These are phyloP conservation scores for Fusarium sp. DNA, from an alignment of 2,329 filamentous ascomycete genomes.

Conservation along the genomic window DNA sequence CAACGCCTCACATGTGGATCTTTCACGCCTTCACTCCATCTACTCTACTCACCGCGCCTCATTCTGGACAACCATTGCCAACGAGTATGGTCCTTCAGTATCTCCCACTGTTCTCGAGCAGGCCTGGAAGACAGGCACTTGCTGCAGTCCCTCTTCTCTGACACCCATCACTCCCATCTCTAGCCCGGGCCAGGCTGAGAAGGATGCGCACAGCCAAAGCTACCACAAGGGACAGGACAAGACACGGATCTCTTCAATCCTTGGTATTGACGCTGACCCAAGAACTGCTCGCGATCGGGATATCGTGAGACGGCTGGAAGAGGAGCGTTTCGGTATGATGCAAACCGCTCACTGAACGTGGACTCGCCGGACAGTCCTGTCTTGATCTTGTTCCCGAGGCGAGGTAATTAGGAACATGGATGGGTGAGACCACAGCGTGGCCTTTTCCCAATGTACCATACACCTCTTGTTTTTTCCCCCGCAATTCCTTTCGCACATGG, in stretches of 20 bases:
- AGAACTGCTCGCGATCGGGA: conserved; percentile 70
- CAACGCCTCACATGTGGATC: conserved; percentile 66
- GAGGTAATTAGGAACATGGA: conserved; percentile 29
- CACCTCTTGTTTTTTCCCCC: conserved; percentile 38
- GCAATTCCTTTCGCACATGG: conserved; percentile 41
- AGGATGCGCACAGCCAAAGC: conserved; percentile 54
- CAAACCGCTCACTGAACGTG: conserved; percentile 44
- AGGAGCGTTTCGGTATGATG: conserved; percentile 59
- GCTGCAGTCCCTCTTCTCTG: conserved; percentile 55
- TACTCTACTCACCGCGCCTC: conserved; percentile 77
- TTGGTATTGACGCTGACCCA: conserved; percentile 71
- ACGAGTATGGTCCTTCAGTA: conserved; percentile 75
- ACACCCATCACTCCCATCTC: conserved; percentile 68
- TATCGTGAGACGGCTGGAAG: conserved; percentile 68
- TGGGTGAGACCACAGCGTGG: conserved; percentile 15
- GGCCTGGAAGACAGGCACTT: conserved; percentile 71
- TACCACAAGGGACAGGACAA: conserved; percentile 60
- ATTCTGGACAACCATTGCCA: conserved; percentile 80
- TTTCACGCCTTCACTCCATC: conserved; percentile 75
- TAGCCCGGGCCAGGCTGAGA: conserved; percentile 63
- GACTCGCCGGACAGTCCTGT: conserved; percentile 15
- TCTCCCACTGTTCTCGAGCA: conserved; percentile 76
- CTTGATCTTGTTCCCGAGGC: conserved; percentile 20
- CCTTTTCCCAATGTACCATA: conserved; percentile 37
- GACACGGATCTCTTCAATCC: conserved; percentile 73